Base-by-base conservation (phyloP, 345 rosid genomes). In the Pistacia vera region DNA sequence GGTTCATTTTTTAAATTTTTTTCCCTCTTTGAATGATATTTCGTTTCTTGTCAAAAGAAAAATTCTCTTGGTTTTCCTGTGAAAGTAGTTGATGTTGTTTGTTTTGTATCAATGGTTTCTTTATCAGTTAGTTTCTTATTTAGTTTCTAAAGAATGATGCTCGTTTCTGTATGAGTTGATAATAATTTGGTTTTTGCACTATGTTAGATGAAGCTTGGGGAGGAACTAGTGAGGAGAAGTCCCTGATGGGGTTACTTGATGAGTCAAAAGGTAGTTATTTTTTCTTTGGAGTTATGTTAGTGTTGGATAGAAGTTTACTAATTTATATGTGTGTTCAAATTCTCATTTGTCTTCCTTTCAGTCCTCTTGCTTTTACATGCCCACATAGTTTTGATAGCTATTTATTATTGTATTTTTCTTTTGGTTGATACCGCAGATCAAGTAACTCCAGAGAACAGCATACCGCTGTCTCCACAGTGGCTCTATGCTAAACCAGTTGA, bases 381-480 rank as follows among this genome's bases (percentile, higher is more conserved):
- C 4, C 33, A 25, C 11, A 11, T 60, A 8, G 57, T 25, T 25
- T 36, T 48, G n/a, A 30, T 22, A 1, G 38, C 61, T 11, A 17
- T 28, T 80, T 75, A 28, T 2, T 56, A 57, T 28, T 13, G 52
- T 63, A n/a, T 55, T 48, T 33, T 22, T 66, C 36, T 54, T 11
- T 16, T 65, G 48, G 46, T 57, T 78, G 60, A 64, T 6, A 41
- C 36, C 30, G 56, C 82, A 81, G 90, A 85, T 78, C 90, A 78
- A 72, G 30, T 69, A 73, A 70, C 72, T 73, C 71, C 78, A 46
- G 90, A 87, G 36, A 85, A 79, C 83, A 81, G 66, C 67, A 80
- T 87, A 11, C 90, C 90, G 0, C 70, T 87, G 68, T 87, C 90
- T 69, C 90, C 90, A 2, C 90, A 87, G 73, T 85, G 90, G 90